These are phyloP conservation scores for Penicillium sp. DNA, from an alignment of 2,329 filamentous ascomycete genomes.

Conservation along the genomic window DNA sequence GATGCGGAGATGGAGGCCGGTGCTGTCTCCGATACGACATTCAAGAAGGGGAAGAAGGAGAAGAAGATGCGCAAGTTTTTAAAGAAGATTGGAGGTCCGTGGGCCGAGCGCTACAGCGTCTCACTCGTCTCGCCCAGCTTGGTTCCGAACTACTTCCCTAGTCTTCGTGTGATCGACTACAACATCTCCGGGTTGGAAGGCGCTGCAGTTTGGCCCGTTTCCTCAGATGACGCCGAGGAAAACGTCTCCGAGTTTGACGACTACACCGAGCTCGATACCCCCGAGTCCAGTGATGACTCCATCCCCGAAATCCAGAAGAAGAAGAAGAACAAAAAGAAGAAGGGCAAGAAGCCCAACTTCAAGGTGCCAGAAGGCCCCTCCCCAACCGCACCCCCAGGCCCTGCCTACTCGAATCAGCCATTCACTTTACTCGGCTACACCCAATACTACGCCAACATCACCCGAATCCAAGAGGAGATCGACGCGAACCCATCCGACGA, in stretches of 20 bases:
- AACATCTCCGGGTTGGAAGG: conserved; percentile 79
- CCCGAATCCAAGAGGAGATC: conserved; percentile 76
- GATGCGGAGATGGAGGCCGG: conserved; percentile 10
- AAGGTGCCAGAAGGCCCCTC: conserved; percentile 71
- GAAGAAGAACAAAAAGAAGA: conserved; percentile 48
- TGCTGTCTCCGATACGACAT: background rate
- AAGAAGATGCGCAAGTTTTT: conserved; percentile 56
- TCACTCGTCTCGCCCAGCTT: conserved; percentile 82
- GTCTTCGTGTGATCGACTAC: conserved; percentile 88
- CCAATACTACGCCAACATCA: conserved; percentile 95
- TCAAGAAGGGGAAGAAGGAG: conserved; percentile 49
- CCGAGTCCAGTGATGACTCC: background rate
- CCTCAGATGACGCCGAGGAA: background rate
- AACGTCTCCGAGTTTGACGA: background rate
- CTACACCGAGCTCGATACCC: background rate
- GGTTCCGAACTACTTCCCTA: conserved; percentile 90
- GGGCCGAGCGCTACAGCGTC: conserved; percentile 81
- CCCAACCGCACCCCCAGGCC: conserved; percentile 73
- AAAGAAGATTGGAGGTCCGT: conserved; percentile 73
- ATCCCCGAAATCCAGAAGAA: conserved; percentile 27
- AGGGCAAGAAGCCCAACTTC: conserved; percentile 60
- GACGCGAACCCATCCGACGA: conserved; percentile 54
- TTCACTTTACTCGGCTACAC: conserved; percentile 78
- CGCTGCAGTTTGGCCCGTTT: conserved; percentile 38
- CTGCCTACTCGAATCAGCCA: conserved; percentile 84